Base-by-base conservation (phyloP, 1,139 yeast species). In the Yamadazyma diddensiae region DNA sequence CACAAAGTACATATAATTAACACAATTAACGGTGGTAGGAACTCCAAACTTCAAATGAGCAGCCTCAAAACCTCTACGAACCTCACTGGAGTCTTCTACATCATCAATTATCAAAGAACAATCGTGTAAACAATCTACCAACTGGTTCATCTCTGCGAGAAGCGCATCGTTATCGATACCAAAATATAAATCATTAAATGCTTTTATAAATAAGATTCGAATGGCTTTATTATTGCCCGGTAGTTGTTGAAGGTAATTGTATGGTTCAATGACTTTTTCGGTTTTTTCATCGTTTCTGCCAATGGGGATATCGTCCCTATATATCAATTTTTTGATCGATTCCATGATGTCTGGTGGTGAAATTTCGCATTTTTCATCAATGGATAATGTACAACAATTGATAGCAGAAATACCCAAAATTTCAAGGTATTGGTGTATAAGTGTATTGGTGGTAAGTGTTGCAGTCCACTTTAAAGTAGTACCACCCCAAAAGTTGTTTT, bases 11-110 rank as follows among this genome's bases (percentile, higher is more conserved):
- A 84, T 82, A 53, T 82, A 76, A 54, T 84, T 86, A 2, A 94
- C 85, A 36, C 90, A 73, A 53, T 88, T 90, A 39, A 90, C 77
- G 3, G 95, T 84, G 48, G 77, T 75, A 0, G 95, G 88, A 0
- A 70, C 56, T 0, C 97, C 97, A 54, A 62, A 88, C 28, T 80
- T 68, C 28, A 74, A 59, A 55, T 88, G 96, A 0, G 95, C 87
- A 3, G 87, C 78, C 1, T 87, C 84, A 15, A 64, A 57, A 0
- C 96, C 96, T 21, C 97, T 60, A 41, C 97, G 66, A 29, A 75
- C 61, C 19, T 58, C 61, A 1, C 94, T 82, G 29, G 61, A 66
- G 53, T 88, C 97, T 51, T 88, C 97, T 19, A 88, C 84, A 50
- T 88, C 97, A 54, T 88, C 97, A 19, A 88, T 77, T 10, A 59